Conservation (phyloP, 805 yeast genomes). For the Saccharomyces eubayanus region DNA sequence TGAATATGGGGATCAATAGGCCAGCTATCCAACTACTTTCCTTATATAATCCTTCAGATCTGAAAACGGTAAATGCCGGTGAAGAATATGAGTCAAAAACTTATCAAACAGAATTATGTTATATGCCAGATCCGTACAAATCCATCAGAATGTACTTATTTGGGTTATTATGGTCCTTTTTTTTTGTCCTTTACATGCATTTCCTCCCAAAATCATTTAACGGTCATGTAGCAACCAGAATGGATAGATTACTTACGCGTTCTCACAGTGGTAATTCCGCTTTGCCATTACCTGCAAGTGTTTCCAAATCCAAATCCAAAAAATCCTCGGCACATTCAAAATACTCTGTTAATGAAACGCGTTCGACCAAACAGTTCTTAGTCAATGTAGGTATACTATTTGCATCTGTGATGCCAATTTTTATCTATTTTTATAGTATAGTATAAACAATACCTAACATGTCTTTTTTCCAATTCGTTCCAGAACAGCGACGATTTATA, state of each 20-base stretch:
- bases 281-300: constrained; percentile 20
- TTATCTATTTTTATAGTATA: constrained; percentile 6
- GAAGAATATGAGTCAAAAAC: constrained; percentile 14
- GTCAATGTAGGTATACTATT: constrained; percentile 4
- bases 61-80: constrained; percentile 7
- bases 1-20: constrained; percentile 81
- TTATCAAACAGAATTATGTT: constrained; percentile 43
- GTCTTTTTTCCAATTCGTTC: background rate
- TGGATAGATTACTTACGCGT: constrained; percentile 3
- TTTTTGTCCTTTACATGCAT: constrained; percentile 18
- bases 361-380: constrained; percentile 3
- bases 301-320: constrained; percentile 1
- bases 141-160: constrained; percentile 33
- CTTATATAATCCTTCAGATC: constrained; percentile 39
- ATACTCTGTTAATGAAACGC: constrained; percentile 6
- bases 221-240: constrained; percentile 4
- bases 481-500: background rate
- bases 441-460: background rate
- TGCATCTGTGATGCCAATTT: constrained; percentile 4
- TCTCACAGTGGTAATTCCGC: background rate
- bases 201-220: constrained; percentile 27
- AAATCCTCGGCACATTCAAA: background rate
- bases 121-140: constrained; percentile 46
- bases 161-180: constrained; percentile 15
- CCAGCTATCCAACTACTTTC: constrained; percentile 87